A percentile compares a stretch with the other conserved stretches of the same genome.
Evolutionary conservation across 768 basidiomycete genomes (phyloP).

Genomic region (Nevesoporus exiguus): DNA sequence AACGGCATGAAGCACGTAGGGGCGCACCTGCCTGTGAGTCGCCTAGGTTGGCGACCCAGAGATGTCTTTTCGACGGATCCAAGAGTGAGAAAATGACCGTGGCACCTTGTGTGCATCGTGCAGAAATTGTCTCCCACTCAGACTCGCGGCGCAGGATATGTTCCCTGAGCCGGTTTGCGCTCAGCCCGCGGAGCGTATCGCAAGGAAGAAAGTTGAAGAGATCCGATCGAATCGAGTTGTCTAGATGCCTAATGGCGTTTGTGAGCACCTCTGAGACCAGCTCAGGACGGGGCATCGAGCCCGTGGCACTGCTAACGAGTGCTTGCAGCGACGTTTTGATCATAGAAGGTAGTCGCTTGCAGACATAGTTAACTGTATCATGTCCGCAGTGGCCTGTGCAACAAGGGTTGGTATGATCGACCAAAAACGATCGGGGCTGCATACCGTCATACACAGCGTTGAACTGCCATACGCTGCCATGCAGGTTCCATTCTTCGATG

Average conservation of each 20-base stretch:
- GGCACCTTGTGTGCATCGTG: constrained; percentile 33
- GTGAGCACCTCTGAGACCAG: constrained; percentile 39
- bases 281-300: constrained; percentile 25
- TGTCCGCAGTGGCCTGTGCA: constrained; percentile 46
- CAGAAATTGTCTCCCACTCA: constrained; percentile 35
- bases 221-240: constrained; percentile 41
- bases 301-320: constrained; percentile 27
- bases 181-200: constrained; percentile 34
- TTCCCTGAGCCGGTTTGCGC: constrained; percentile 38
- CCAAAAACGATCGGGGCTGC: constrained; percentile 14
- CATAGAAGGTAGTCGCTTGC: constrained; percentile 38
- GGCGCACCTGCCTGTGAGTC: constrained; percentile 35
- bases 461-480: constrained; percentile 41
- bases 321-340: constrained; percentile 38
- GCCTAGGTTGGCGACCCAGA: constrained; percentile 35
- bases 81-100: constrained; percentile 33
- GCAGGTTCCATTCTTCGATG: constrained; percentile 40
- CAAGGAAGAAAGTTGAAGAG: constrained; percentile 44
- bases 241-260: constrained; percentile 38
- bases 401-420: constrained; percentile 20
- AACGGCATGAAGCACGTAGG: not conserved
- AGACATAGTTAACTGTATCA: constrained; percentile 45
- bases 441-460: constrained; percentile 46
- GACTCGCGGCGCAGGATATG: constrained; percentile 36
- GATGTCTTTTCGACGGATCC: constrained; percentile 26